Conservation (phyloP, 148 eudicot species). For the Rhododendron simsii region DNA sequence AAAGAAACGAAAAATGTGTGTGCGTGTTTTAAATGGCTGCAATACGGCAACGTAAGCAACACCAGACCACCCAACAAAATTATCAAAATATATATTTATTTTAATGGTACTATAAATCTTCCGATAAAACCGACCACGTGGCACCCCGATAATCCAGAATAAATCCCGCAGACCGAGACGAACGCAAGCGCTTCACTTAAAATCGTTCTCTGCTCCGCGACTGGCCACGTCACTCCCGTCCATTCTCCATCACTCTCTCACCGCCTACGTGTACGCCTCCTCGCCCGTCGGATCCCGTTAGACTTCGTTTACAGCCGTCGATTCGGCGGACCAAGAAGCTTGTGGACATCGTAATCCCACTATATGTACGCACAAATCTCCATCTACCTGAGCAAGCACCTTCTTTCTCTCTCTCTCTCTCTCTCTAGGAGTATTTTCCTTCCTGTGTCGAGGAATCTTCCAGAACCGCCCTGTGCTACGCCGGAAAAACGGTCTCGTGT, state of each 20-base stretch:
- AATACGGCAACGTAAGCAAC: conserved; percentile 17
- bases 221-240: conserved; percentile 11
- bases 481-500: not conserved
- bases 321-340: not conserved
- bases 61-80: conserved; percentile 8
- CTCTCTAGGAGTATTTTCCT: not conserved
- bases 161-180: conserved; percentile 2
- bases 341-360: conserved; percentile 18
- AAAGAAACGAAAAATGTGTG: not conserved
- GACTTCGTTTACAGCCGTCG: conserved; percentile 2
- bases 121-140: conserved; percentile 17
- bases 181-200: conserved; percentile 2
- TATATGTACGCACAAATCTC: not conserved
- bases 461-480: not conserved
- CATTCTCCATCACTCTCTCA: conserved; percentile 2
- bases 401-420: not conserved
- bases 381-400: not conserved
- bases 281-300: not conserved
- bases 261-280: conserved; percentile 1
- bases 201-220: conserved; percentile 4
- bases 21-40: conserved; percentile 14
- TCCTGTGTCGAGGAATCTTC: not conserved
- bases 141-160: not conserved
- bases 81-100: not conserved
- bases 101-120: no score